These are phyloP conservation scores for Stemphylium vesicarium DNA, from an alignment of 2,329 filamentous ascomycete species.

Conservation along the genomic window DNA sequence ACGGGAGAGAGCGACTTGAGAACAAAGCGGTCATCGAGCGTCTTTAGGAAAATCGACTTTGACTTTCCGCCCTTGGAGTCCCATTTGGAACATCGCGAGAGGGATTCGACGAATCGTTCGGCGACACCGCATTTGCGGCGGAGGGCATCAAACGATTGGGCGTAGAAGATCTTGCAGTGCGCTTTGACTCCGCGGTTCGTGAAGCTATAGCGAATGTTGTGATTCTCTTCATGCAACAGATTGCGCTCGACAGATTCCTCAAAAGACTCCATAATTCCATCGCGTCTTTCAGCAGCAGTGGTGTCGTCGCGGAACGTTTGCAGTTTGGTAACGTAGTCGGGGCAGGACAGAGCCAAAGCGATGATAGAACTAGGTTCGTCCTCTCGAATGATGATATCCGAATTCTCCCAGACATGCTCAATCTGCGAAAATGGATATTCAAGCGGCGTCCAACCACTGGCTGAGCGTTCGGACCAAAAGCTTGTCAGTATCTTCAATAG, in stretches of 20 bases:
- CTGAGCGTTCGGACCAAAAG: constrained; percentile 97
- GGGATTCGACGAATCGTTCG: constrained; percentile 91
- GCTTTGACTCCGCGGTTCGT: constrained; percentile 91
- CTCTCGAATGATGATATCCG: constrained; percentile 94
- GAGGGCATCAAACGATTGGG: constrained; percentile 95
- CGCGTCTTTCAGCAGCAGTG: constrained; percentile 1
- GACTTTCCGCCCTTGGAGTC: constrained; percentile 98
- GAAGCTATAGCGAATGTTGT: constrained; percentile 95
- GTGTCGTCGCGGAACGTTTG: constrained; percentile 63
- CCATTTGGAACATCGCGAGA: constrained; percentile 96
- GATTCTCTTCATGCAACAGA: constrained; percentile 81
- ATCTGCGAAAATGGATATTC: constrained; percentile 84
- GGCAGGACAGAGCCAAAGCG: constrained; percentile 86
- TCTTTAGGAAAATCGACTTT: constrained; percentile 96
- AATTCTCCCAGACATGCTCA: constrained; percentile 96
- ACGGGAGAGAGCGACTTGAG: constrained; percentile 89
- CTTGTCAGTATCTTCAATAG: constrained; percentile 95
- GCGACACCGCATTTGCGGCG: constrained; percentile 90
- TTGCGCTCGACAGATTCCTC: constrained; percentile 85
- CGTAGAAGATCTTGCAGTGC: constrained; percentile 98
- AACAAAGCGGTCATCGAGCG: constrained; percentile 90
- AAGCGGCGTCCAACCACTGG: constrained; percentile 89
- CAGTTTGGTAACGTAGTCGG: constrained; percentile 85
- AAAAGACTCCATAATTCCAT: constrained; percentile 30
- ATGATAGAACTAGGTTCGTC: constrained; percentile 97